Evolutionary conservation across 495 filamentous ascomycete species (phyloP), one percentile per base, ranked within the genome.

Genomic region (Annulohypoxylon maeteangense): DNA sequence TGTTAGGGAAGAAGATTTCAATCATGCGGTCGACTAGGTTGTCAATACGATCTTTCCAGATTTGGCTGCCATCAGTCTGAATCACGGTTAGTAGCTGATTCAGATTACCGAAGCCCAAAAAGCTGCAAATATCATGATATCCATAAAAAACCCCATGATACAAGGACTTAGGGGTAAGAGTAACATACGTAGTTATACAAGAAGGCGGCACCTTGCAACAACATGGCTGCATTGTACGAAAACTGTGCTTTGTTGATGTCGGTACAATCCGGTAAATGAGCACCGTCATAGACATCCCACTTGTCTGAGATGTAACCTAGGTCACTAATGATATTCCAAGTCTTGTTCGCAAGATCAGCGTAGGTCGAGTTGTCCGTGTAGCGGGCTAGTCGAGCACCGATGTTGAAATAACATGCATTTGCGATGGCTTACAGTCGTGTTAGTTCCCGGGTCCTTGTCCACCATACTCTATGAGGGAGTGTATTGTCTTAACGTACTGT

Each of bases 361-460:
- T 90, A 90, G 3, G 86, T 90, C 7, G 80, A 51, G 72, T 91
- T 89, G n/a, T 80, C 78, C 12, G 87, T 90, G 66, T 88, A 90
- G 29, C 83, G 80, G 1, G 85, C 88, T 23, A 91, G 78, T 34
- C 89, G 84, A 22, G 89, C 83, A 4, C 86, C 84, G 4, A 91
- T 82, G 64, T 89, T 85, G 77, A 91, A 91, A 62, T 90, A 87
- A 22, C 84, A 83, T 0, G 87, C 89, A 67, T 90, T 91, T 5
- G 77, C 77, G 32, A 77, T 65, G 25, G 90, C 82, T 82, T 82
- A 48, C 14, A 6, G 6, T 23, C 91, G 3, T 7, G 67, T 76
- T 63, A 76, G 77, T 23, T 32, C 32, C 29, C 11, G 14, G 4
- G 1, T 25, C 60, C 5, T 23, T 22, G 1, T 54, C 10, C 12